Conservation (phyloP, 2,329 filamentous ascomycete species). For the Macrophomina phaseolina region DNA sequence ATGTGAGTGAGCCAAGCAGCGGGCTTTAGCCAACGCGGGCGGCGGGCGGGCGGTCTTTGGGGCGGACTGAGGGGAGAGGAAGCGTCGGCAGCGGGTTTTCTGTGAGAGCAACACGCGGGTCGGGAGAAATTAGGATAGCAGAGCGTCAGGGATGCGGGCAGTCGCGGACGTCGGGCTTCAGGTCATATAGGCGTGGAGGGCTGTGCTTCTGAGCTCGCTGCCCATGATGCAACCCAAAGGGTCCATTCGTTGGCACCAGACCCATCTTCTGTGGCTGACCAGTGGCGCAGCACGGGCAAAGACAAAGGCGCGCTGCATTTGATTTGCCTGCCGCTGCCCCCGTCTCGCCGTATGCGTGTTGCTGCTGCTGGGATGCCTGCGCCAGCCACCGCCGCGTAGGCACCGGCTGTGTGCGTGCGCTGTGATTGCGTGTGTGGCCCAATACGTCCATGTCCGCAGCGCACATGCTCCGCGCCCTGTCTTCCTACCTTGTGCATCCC, state of each 20-base stretch:
- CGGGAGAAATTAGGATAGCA: conserved; percentile 1
- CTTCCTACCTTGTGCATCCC: not conserved
- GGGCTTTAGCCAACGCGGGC: conserved; percentile 7
- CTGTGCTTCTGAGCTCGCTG: conserved; percentile 24
- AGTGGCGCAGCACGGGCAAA: conserved; percentile 14
- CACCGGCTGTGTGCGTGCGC: conserved; percentile 9
- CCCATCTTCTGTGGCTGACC: conserved; percentile 9
- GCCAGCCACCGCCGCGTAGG: conserved; percentile 22
- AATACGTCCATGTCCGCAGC: not conserved
- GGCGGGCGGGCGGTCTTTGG: conserved; percentile 12
- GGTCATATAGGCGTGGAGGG: conserved; percentile 23
- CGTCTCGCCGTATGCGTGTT: not conserved
- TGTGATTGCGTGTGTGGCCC: conserved; percentile 12
- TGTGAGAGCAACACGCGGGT: not conserved
- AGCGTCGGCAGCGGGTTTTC: not conserved
- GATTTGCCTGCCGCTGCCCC: not conserved
- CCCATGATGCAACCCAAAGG: conserved; percentile 26
- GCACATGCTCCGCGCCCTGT: not conserved
- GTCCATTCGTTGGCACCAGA: conserved; percentile 12
- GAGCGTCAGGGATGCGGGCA: conserved; percentile 14
- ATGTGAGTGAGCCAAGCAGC: not conserved
- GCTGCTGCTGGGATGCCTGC: not conserved
- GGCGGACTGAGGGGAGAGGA: not conserved
- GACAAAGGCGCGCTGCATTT: conserved; percentile 1
- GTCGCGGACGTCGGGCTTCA: conserved; percentile 15